Conservation (phyloP, 1,284 basidiomycete species). For the Rhodotorula sp. region DNA sequence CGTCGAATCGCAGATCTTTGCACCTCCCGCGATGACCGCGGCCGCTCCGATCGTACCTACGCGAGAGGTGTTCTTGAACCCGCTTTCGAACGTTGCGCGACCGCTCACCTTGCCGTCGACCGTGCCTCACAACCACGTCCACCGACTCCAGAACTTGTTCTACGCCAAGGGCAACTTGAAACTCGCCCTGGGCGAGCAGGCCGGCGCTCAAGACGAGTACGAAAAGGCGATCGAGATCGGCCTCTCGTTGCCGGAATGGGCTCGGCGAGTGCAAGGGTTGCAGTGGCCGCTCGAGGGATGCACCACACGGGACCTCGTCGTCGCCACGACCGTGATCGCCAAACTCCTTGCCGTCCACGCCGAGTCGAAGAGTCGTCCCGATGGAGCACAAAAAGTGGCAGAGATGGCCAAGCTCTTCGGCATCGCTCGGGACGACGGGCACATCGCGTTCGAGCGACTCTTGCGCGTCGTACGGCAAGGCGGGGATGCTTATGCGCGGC, state of each 20-base stretch:
- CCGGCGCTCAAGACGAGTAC: conserved; percentile 50
- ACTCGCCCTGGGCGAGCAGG: conserved; percentile 44
- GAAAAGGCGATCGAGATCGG: conserved; percentile 49
- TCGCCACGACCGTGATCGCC: conserved; percentile 49
- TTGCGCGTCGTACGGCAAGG: conserved; percentile 51
- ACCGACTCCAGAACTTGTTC: conserved; percentile 54
- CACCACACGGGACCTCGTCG: conserved; percentile 36
- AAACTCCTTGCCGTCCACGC: conserved; percentile 51
- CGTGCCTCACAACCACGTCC: conserved; percentile 50
- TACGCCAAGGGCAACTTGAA: conserved; percentile 55
- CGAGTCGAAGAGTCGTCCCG: conserved; percentile 45
- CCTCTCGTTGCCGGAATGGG: conserved; percentile 32
- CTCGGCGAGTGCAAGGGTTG: conserved; percentile 6
- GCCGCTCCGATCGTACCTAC: conserved; percentile 2
- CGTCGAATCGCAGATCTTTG: conserved; percentile 45
- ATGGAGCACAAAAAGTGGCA: conserved; percentile 33
- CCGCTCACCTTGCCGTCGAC: conserved; percentile 41
- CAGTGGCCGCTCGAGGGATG: conserved; percentile 26
- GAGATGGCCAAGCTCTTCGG: conserved; percentile 40
- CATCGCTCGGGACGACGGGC: conserved; percentile 41
- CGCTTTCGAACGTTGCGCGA: conserved; percentile 24
- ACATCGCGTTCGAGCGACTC: conserved; percentile 47
- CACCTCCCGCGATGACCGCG: conserved; percentile 19
- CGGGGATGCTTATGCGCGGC: conserved; percentile 48
- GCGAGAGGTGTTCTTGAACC: conserved; percentile 11